These are phyloP conservation scores for Solanum etuberosum DNA, from an alignment of 257 asterid species.

Conservation along the genomic window DNA sequence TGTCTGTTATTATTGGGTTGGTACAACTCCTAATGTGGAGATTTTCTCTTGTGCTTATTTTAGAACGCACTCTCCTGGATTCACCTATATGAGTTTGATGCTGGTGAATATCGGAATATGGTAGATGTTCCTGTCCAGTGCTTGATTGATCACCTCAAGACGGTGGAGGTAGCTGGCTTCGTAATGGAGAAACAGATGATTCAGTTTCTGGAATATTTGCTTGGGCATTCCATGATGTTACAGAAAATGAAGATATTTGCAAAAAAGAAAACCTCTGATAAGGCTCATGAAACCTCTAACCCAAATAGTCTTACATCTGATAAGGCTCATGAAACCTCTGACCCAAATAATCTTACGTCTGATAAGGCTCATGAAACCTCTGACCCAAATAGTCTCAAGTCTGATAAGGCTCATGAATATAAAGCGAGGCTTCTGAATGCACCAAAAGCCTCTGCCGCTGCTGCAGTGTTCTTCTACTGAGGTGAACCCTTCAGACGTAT, in stretches of 20 bases:
- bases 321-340: neutral
- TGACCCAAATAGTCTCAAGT: neutral
- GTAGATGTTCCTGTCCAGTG: neutral
- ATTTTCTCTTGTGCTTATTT: neutral
- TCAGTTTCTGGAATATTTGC: neutral
- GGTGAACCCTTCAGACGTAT: neutral
- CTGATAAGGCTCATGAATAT: neutral
- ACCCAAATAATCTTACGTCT: neutral
- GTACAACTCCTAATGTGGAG: neutral
- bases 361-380: neutral
- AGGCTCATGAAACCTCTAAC: neutral
- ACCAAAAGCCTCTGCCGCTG: neutral
- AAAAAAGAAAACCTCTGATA: neutral
- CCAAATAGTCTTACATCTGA: neutral
- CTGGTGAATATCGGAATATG: neutral
- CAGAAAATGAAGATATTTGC: neutral
- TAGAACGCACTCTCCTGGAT: neutral
- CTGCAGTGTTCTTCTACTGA: neutral
- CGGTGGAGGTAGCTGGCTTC: neutral
- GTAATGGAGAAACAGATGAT: neutral
- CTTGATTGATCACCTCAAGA: neutral
- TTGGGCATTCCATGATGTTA: neutral
- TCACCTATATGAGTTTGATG: slow-evolving; percentile 1
- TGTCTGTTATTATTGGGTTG: neutral
- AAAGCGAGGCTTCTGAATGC: neutral